Conservation (phyloP, 441 rosid species). For the Melastoma candidum region DNA sequence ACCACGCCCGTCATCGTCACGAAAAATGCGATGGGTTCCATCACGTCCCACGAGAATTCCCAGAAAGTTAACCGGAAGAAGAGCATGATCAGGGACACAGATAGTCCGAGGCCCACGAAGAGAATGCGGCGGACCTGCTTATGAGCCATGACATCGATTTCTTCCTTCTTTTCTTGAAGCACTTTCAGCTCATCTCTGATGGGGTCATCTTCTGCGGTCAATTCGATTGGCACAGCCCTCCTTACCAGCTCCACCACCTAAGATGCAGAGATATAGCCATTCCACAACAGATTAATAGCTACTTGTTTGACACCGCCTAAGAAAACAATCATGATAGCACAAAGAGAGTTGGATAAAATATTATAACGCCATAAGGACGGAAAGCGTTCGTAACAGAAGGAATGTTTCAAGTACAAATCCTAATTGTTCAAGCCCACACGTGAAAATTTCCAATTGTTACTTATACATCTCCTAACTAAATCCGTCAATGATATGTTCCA, state of each 20-base stretch:
- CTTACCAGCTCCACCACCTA: slow-evolving; percentile 82
- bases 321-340: neutral
- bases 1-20: slow-evolving; percentile 56
- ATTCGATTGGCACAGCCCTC: slow-evolving; percentile 73
- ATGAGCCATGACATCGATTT: slow-evolving; percentile 69
- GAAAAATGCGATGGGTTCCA: slow-evolving; percentile 92
- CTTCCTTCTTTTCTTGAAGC: slow-evolving; percentile 58
- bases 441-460: no score
- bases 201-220: slow-evolving; percentile 54
- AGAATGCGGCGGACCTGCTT: slow-evolving; percentile 74
- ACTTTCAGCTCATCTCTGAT: slow-evolving; percentile 44
- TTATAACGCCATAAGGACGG: no score
- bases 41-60: slow-evolving; percentile 99
- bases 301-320: neutral
- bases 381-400: no score
- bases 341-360: no score
- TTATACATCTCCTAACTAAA: no score
- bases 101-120: slow-evolving; percentile 64
- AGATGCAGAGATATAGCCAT: neutral
- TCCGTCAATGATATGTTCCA: no score
- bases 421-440: no score
- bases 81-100: slow-evolving; percentile 42
- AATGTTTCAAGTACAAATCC: no score
- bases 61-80: slow-evolving; percentile 84
- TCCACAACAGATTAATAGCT: neutral